Conservation (phyloP, 768 basidiomycete species). For the Hericium rajendrae region DNA sequence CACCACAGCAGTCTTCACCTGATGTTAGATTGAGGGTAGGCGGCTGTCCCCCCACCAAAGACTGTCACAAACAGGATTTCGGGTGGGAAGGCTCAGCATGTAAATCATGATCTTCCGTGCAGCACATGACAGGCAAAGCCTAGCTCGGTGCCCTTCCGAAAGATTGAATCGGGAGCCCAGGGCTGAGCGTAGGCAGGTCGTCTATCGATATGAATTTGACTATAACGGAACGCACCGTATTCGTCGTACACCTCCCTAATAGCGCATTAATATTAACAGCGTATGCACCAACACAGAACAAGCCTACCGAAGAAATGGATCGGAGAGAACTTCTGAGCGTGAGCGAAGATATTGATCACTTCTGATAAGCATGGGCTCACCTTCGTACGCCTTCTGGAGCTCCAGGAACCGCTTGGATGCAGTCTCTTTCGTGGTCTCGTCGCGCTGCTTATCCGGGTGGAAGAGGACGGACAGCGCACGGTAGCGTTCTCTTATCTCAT, state of each 20-base stretch:
- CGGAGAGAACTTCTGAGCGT: conserved; percentile 10
- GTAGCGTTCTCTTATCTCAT: conserved; percentile 70
- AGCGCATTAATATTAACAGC: conserved; percentile 14
- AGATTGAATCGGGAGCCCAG: background rate
- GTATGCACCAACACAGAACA: background rate
- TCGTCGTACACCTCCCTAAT: conserved; percentile 14
- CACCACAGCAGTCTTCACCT: background rate
- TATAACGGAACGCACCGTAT: conserved; percentile 5
- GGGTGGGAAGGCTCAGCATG: too few relatives aligned
- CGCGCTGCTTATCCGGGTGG: conserved; percentile 78
- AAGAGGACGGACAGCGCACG: conserved; percentile 63
- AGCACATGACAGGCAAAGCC: background rate
- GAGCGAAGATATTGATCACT: conserved; percentile 4
- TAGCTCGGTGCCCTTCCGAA: background rate
- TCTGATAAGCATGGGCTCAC: conserved; percentile 22
- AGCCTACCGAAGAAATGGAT: conserved; percentile 13
- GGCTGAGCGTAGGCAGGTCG: background rate
- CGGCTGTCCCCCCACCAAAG: too few relatives aligned
- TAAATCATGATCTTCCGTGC: background rate
- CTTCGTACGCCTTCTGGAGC: conserved; percentile 79
- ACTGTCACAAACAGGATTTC: too few relatives aligned
- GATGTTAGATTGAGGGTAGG: background rate
- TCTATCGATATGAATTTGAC: background rate
- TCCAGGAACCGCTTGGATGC: conserved; percentile 64
- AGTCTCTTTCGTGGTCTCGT: conserved; percentile 41